These are phyloP conservation scores for Boletus smithii DNA, from an alignment of 1,284 basidiomycete genomes.

Conservation along the genomic window DNA sequence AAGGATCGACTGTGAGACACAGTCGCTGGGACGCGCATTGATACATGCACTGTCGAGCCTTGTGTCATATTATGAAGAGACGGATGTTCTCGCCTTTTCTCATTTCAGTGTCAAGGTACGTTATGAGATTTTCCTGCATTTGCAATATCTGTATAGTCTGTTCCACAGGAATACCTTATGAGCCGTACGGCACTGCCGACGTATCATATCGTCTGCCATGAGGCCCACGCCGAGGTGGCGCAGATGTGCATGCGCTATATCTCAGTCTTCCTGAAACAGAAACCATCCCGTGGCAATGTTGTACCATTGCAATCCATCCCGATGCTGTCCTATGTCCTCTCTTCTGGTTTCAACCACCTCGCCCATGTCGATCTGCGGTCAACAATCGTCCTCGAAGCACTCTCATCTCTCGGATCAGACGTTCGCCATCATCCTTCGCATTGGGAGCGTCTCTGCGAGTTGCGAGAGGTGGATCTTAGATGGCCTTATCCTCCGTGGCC, in stretches of 20 bases:
- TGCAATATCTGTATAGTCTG: neutral
- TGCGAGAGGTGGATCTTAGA: too few relatives aligned
- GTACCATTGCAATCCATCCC: neutral
- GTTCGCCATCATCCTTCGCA: neutral
- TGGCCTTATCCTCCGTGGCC: too few relatives aligned
- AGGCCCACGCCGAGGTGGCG: neutral
- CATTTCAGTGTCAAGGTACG: slow-evolving; percentile 8
- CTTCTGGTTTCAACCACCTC: slow-evolving; percentile 5
- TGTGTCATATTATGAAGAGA: neutral
- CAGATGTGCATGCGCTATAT: slow-evolving; percentile 5
- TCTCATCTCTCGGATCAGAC: neutral
- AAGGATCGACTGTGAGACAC: neutral
- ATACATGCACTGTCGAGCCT: slow-evolving; percentile 3
- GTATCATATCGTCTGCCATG: neutral
- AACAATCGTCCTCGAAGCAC: neutral
- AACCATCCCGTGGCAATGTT: neutral
- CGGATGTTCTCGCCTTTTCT: neutral
- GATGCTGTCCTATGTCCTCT: slow-evolving; percentile 2
- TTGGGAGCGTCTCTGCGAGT: too few relatives aligned
- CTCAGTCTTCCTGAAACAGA: neutral
- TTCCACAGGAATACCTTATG: slow-evolving; percentile 3
- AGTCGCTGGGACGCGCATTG: neutral
- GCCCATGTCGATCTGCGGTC: neutral
- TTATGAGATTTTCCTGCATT: neutral
- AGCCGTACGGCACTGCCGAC: neutral